A percentile compares a stretch with the other conserved stretches of the same genome.
phyloP scores from a whole-genome alignment of 2,329 filamentous ascomycete genomes.

The Rasamsonia emersonii region DNA sequence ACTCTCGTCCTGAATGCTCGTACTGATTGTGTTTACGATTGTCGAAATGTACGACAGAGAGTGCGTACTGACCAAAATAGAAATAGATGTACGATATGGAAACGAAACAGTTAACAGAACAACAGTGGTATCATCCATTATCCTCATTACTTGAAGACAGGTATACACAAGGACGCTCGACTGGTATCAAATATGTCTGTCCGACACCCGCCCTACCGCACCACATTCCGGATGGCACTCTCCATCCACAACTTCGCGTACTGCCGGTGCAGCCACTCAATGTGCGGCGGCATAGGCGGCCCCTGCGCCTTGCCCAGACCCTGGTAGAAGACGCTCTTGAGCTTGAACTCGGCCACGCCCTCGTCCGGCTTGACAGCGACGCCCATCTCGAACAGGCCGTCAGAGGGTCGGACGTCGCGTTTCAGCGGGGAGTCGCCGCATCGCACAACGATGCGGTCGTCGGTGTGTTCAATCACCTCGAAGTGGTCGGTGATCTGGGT shows the following conservation, averaged over 20 bases:
- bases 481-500: constrained; percentile 63
- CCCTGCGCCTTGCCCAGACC: constrained; percentile 37
- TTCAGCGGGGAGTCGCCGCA: constrained; percentile 58
- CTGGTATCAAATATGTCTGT: too few species aligned
- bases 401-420: constrained; percentile 47
- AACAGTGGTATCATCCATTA: too few species aligned
- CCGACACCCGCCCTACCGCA: constrained; percentile 6
- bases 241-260: constrained; percentile 52
- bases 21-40: too few species aligned
- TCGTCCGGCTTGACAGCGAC: constrained; percentile 52
- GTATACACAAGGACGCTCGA: too few species aligned
- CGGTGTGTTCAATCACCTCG: constrained; percentile 58
- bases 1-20: too few species aligned
- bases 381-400: constrained; percentile 59
- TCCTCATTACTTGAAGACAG: too few species aligned
- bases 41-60: too few species aligned
- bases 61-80: too few species aligned
- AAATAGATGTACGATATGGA: too few species aligned
- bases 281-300: constrained; percentile 38
- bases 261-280: constrained; percentile 45
- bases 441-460: constrained; percentile 52
- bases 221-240: constrained; percentile 36
- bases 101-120: too few species aligned
- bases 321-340: constrained; percentile 59
- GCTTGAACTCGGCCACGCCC: constrained; percentile 52